Evolutionary conservation across 208 protist species (phyloP).

Genomic region (Leishmania major): DNA sequence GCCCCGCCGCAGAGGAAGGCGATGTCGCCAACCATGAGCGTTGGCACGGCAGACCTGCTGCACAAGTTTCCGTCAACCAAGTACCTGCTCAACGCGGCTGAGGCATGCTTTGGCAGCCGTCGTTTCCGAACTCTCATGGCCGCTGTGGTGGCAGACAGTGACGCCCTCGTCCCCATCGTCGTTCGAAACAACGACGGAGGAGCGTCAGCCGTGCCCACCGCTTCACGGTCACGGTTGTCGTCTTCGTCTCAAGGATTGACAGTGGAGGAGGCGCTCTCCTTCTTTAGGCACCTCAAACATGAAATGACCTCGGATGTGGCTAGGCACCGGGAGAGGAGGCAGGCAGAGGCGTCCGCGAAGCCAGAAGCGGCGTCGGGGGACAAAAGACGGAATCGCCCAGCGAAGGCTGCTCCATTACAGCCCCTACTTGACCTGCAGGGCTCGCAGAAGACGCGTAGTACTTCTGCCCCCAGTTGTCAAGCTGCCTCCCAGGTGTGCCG

Average conservation of each 20-base stretch:
- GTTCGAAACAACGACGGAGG: not conserved
- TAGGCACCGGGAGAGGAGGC: not conserved
- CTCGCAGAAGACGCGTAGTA: not conserved
- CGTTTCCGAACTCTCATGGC: slow-evolving; percentile 18
- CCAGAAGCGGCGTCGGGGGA: not conserved
- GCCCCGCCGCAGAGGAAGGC: not conserved
- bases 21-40: not conserved
- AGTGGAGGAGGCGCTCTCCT: slow-evolving; percentile 18
- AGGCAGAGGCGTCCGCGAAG: not conserved
- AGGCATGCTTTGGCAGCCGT: slow-evolving; percentile 18
- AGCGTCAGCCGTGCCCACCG: not conserved
- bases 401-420: not conserved
- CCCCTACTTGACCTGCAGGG: not conserved
- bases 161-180: not conserved
- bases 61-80: not conserved
- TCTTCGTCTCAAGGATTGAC: slow-evolving; percentile 3
- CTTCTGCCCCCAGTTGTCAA: not conserved
- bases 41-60: no score
- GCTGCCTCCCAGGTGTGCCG: not conserved
- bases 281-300: slow-evolving; percentile 15
- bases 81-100: slow-evolving; percentile 15
- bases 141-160: not conserved
- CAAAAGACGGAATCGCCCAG: not conserved
- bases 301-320: not conserved
- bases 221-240: not conserved